These are phyloP conservation scores for Canavalia ensiformis DNA, from an alignment of 306 rosid genomes.

Conservation along the genomic window DNA sequence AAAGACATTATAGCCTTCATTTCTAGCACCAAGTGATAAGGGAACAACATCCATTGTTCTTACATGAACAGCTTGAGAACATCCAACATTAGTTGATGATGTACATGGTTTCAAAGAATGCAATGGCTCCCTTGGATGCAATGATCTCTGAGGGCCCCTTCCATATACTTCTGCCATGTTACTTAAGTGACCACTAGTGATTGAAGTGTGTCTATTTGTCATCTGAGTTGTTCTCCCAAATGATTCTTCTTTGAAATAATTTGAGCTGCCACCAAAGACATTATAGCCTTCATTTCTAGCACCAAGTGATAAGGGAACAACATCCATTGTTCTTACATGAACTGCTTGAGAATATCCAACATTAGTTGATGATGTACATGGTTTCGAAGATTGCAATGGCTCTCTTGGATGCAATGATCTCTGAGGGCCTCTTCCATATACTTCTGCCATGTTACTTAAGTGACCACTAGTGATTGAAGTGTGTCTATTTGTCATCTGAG, in stretches of 20 bases:
- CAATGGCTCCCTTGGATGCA: constrained; percentile 30
- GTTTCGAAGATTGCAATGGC: constrained; percentile 22
- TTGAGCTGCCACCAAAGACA: constrained; percentile 25
- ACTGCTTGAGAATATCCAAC: constrained; percentile 5
- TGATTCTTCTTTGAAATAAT: constrained; percentile 34
- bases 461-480: background rate
- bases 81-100: background rate
- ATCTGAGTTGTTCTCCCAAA: background rate
- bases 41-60: constrained; percentile 5
- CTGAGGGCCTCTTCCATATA: background rate
- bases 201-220: background rate
- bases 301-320: constrained; percentile 5
- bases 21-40: constrained; percentile 21
- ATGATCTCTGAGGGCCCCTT: constrained; percentile 19
- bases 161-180: constrained; percentile 13
- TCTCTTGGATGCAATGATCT: constrained; percentile 31
- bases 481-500: background rate
- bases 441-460: constrained; percentile 6
- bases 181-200: background rate
- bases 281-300: constrained; percentile 40
- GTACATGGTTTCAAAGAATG: constrained; percentile 31
- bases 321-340: background rate
- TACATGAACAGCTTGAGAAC: constrained; percentile 1
- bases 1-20: constrained; percentile 28
- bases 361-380: background rate